phyloP scores from a whole-genome alignment of 768 basidiomycete species.

The Clitopilus passeckerianus region DNA sequence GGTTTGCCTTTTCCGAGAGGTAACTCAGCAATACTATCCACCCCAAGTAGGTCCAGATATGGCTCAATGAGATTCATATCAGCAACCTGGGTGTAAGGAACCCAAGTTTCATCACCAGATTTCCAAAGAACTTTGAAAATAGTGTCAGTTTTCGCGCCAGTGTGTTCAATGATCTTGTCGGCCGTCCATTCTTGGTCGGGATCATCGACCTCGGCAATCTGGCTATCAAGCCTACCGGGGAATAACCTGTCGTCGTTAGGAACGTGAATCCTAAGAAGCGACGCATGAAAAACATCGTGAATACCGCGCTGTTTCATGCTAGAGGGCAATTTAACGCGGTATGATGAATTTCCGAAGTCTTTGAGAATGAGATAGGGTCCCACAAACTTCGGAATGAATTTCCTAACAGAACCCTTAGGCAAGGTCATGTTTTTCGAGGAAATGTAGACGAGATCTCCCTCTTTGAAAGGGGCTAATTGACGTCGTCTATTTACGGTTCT shows the following conservation, averaged over 20 bases:
- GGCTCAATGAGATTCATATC: not conserved
- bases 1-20: not conserved
- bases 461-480: slow-evolving; percentile 2
- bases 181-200: slow-evolving; percentile 13
- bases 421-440: slow-evolving; percentile 20
- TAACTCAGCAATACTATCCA: not conserved
- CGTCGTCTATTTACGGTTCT: slow-evolving; percentile 2
- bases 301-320: slow-evolving; percentile 19
- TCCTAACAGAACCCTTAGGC: slow-evolving; percentile 16
- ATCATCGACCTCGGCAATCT: slow-evolving; percentile 15
- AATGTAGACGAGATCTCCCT: slow-evolving; percentile 16
- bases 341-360: slow-evolving; percentile 11
- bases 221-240: slow-evolving; percentile 17
- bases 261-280: slow-evolving; percentile 21
- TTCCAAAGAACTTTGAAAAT: slow-evolving; percentile 28
- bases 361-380: slow-evolving; percentile 10
- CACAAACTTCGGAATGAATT: slow-evolving; percentile 24
- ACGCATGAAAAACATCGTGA: slow-evolving; percentile 26
- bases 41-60: slow-evolving; percentile 1
- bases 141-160: slow-evolving; percentile 15
- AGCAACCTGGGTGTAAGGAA: slow-evolving; percentile 16
- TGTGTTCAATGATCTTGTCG: slow-evolving; percentile 17
- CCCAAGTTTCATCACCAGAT: slow-evolving; percentile 28
- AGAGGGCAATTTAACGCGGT: slow-evolving; percentile 20
- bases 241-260: slow-evolving; percentile 29